Evolutionary conservation across 164 flowering plant genomes (phyloP), one percentile per base, ranked within the genome.

Genomic region (Nelumbo lutea): DNA sequence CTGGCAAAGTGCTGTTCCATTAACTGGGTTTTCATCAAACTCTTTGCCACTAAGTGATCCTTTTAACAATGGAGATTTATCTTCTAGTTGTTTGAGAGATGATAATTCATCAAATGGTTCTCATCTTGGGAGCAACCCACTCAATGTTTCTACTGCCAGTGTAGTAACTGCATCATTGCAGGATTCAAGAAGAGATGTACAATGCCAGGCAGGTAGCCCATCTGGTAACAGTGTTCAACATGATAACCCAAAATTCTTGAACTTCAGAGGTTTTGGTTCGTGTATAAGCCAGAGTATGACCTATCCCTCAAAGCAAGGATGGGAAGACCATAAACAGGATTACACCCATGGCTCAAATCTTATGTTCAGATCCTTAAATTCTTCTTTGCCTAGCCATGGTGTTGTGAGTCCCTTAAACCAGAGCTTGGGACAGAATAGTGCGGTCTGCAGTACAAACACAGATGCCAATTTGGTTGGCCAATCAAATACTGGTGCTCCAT

Each of bases 1-100:
- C 60, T 86, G 88, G 96, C 83, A 83, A 58, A 78, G 56, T 72
- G 81, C 79, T 62, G 80, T 73, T 65, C 80, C 76, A 50, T 71
- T 83, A 60, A 73, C 73, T 57, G 79, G 73, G 11, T 61, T 70
- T 77, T 72, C 79, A 46, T 62, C 84, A 65, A 76, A 74, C 73
- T 57, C 84, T 42, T 65, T 80, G 70, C 68, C 80, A 27, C 39
- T 72, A 27, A 65, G 69, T 72, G 78, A 71, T 57, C 50, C 61
- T 61, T 79, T 70, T 47, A 78, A 71, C 65, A 71, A 70, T 67
- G 60, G 70, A 59, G 66, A 70, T 65, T 46, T 76, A 13, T 70
- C 71, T 57, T 56, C 79, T 39, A 61, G 72, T 64, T 65, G 71
- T 41, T 48, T 73, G 55, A 70, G 73, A 63, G 82, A 80, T 3